phyloP scores from a whole-genome alignment of 768 basidiomycete species.

The Auriscalpium vulgare region DNA sequence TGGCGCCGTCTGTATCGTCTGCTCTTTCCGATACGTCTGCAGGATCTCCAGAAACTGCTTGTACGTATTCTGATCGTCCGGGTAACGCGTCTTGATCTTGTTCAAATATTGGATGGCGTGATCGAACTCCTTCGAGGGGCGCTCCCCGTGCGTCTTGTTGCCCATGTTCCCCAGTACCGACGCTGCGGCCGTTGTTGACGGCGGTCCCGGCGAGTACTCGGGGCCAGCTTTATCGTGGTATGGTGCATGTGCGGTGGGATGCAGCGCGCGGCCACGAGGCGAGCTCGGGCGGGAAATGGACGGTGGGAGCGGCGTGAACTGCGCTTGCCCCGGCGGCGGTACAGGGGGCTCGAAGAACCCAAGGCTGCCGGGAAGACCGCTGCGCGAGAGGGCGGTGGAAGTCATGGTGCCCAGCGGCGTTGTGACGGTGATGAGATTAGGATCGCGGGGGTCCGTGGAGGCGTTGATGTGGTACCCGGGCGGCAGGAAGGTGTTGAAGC shows the following conservation, averaged over 20 bases:
- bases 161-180: constrained; percentile 15
- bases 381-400: constrained; percentile 36
- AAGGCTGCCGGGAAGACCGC: constrained; percentile 25
- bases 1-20: constrained; percentile 26
- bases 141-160: constrained; percentile 40
- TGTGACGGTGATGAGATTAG: constrained; percentile 72
- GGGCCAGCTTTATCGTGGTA: constrained; percentile 28
- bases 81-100: constrained; percentile 92
- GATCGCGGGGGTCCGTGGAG: constrained; percentile 60
- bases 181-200: constrained; percentile 12
- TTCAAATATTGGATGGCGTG: constrained; percentile 97
- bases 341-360: constrained; percentile 15
- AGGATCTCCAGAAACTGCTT: constrained; percentile 85
- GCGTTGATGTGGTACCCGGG: constrained; percentile 91
- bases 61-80: constrained; percentile 77
- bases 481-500: constrained; percentile 96
- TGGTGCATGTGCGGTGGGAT: constrained; percentile 33
- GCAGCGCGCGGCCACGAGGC: constrained; percentile 15
- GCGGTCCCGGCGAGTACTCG: constrained; percentile 2
- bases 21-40: constrained; percentile 81
- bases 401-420: constrained; percentile 69
- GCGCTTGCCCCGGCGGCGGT: constrained; percentile 24
- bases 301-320: constrained; percentile 47
- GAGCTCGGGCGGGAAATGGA: constrained; percentile 30
- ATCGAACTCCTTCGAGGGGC: constrained; percentile 66